Evolutionary conservation across 805 yeast genomes (phyloP).

Genomic region (Wickerhamiella allomyrinae): DNA sequence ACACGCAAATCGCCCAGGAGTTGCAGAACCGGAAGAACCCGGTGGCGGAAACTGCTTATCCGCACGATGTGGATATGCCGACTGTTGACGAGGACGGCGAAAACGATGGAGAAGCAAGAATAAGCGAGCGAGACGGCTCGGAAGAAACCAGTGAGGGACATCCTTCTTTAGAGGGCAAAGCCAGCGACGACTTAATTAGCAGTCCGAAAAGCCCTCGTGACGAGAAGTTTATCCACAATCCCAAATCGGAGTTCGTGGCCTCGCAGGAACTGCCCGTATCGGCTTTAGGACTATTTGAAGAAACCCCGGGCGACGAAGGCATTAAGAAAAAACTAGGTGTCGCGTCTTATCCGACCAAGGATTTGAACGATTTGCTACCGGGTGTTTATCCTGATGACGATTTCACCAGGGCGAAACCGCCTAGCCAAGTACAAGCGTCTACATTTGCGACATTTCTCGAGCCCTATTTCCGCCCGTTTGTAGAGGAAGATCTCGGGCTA

Average conservation of each 20-base stretch:
- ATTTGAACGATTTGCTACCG: conserved; percentile 61
- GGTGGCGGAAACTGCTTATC: neutral
- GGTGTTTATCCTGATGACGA: conserved; percentile 82
- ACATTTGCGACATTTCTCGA: conserved; percentile 80
- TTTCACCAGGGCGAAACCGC: conserved; percentile 66
- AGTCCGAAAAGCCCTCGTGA: conserved; percentile 2
- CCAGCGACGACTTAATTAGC: neutral
- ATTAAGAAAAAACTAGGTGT: conserved; percentile 70
- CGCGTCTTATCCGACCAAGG: conserved; percentile 73
- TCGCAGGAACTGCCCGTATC: conserved; percentile 55
- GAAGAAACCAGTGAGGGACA: neutral
- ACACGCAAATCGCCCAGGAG: conserved; percentile 14
- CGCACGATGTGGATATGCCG: neutral
- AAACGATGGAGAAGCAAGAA: neutral
- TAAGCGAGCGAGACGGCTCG: neutral
- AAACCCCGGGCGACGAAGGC: conserved; percentile 59
- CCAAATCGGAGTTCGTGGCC: conserved; percentile 60
- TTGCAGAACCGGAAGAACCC: conserved; percentile 4
- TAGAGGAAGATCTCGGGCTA: conserved; percentile 70
- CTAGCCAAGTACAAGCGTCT: conserved; percentile 82
- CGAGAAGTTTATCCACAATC: conserved; percentile 38
- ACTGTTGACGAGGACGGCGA: conserved; percentile 1
- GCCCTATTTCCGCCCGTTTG: conserved; percentile 61
- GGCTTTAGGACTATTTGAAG: conserved; percentile 55
- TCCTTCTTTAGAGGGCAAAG: neutral